phyloP scores from a whole-genome alignment of 352 stramenopile genomes.

The Pythium dissimile region DNA sequence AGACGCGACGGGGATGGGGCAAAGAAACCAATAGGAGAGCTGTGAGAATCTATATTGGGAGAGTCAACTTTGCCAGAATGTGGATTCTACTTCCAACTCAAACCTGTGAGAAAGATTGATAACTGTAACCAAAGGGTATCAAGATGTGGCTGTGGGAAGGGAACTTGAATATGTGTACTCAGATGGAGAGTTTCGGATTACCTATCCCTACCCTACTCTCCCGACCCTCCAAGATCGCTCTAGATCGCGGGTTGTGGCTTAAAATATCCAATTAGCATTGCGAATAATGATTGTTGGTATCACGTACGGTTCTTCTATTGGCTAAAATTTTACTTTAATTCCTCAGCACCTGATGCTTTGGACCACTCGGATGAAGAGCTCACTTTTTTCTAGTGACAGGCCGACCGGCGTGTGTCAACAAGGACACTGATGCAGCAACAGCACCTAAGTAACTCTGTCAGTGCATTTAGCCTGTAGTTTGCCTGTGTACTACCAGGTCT shows the following conservation, averaged over 20 bases:
- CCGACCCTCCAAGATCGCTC: conserved; percentile 24
- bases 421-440: no score
- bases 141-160: no score
- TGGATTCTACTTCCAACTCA: no score
- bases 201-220: conserved; percentile 17
- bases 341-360: conserved; percentile 5
- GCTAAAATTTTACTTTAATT: neutral
- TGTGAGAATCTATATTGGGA: neutral
- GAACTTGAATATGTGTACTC: conserved; percentile 6
- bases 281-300: neutral
- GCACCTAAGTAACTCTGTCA: no score
- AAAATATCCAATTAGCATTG: neutral
- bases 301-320: conserved; percentile 4
- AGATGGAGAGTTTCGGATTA: conserved; percentile 10
- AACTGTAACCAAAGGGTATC: no score
- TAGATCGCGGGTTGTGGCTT: conserved; percentile 17
- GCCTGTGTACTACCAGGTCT: no score
- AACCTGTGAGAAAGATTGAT: no score
- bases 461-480: no score
- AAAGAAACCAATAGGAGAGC: neutral
- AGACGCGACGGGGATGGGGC: conserved; percentile 4
- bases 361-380: neutral
- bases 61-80: neutral
- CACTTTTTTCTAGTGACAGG: neutral
- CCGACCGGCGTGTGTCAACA: neutral